Percentiles rank a stretch among this genome's conserved stretches.
phyloP scores from a whole-genome alignment of 2,329 filamentous ascomycete genomes.

The Pseudogymnoascus sp. region DNA sequence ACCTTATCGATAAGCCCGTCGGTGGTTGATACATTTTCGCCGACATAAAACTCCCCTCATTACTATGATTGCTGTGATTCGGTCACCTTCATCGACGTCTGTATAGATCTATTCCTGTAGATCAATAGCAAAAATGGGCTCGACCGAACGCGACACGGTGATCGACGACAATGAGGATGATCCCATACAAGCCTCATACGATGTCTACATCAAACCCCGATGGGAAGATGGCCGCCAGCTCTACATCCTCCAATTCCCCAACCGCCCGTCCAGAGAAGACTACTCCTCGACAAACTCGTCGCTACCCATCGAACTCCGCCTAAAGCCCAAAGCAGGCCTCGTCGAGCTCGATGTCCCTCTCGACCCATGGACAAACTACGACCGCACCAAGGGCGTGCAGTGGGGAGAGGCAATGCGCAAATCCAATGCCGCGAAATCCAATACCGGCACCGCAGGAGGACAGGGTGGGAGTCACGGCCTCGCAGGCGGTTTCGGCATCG shows the following conservation, averaged over 20 bases:
- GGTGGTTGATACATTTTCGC: conserved; percentile 7
- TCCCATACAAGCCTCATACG: conserved; percentile 68
- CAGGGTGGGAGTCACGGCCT: conserved; percentile 62
- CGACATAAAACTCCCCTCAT: conserved; percentile 8
- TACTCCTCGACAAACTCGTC: conserved; percentile 50
- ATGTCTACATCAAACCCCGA: conserved; percentile 75
- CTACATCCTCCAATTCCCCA: conserved; percentile 84
- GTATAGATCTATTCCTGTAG: neutral
- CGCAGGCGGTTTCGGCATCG: conserved; percentile 64
- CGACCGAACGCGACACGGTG: conserved; percentile 1
- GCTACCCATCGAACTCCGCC: conserved; percentile 64
- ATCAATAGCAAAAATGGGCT: conserved; percentile 5
- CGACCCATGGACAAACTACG: conserved; percentile 63
- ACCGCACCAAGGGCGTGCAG: conserved; percentile 70
- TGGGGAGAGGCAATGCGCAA: conserved; percentile 72
- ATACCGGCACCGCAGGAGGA: conserved; percentile 44
- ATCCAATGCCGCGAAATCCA: conserved; percentile 41
- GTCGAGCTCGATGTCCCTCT: conserved; percentile 89
- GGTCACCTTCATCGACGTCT: neutral
- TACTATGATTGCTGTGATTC: neutral
- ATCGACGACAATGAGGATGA: conserved; percentile 40
- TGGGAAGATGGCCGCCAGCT: conserved; percentile 57
- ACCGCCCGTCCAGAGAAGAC: conserved; percentile 54
- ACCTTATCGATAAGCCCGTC: conserved; percentile 8
- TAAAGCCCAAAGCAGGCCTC: conserved; percentile 77